Base-by-base conservation (phyloP, 371 early-diverging fungal species). In the Dipsacomyces acuminosporus region DNA sequence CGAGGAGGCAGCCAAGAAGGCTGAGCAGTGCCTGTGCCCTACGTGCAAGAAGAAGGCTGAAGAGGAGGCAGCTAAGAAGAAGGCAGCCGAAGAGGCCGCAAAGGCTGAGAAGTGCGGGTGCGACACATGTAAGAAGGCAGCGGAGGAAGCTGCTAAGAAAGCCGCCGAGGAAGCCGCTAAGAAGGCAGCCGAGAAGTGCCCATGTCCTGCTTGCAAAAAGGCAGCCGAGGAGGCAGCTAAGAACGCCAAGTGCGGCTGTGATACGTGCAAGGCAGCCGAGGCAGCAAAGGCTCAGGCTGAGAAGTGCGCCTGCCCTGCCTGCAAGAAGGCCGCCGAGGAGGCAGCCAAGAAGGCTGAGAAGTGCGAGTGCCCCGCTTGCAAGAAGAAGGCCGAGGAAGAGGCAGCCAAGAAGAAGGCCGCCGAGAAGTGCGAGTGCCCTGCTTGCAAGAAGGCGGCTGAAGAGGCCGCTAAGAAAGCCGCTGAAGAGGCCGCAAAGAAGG, bases 321-420 rank as follows among this genome's bases (percentile, higher is more conserved):
- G 67, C 53, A 40, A 41, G 2, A 62, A 57, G 48, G 50, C 57
- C n/a, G 62, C 67, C 14, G 62, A 46, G 41, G 52, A 61, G 33
- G 61, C 61, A 15, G 45, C 51, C 7, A 60, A 61, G 20, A 48
- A 45, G 30, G 30, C 30, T 11, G 30, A 30, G 30, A 30, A 30
- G 30, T 51, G 51, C 43, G 18, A 20, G 4, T 51, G 51, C 51
- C 20, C 21, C 15, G 33, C 51, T 7, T 51, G 51, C 51, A 41
- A 41, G 41, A 24, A 23, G 13, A 42, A 25, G 3, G 38, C 38
- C 11, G 38, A 11, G 11, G 38, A 38, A n/a, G 38, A 8, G 3
- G 50, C 5, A 4, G 21, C 14, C 20, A 21, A 48, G 49, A 40
- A 41, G 25, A 40, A 38, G 40, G 40, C 14, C 25, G 48, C 48